Conservation (phyloP, 2,329 filamentous ascomycete genomes). For the Colletotrichum tanaceti region DNA sequence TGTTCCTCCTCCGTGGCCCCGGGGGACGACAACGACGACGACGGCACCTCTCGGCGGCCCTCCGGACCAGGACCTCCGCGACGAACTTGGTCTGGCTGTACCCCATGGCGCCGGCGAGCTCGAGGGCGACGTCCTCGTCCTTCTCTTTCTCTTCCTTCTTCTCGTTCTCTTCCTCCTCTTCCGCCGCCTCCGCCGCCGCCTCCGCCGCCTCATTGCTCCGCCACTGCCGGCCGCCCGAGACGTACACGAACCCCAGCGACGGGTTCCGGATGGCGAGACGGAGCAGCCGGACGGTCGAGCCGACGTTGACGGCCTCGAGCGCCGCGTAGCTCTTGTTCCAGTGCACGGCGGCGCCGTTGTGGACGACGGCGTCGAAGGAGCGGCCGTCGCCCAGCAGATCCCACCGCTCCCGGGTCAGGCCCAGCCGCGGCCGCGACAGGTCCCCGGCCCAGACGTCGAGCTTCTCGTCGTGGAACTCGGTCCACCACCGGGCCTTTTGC, state of each 20-base stretch:
- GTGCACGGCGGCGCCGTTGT: constrained; percentile 27
- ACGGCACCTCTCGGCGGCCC: constrained; percentile 34
- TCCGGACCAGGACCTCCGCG: constrained; percentile 40
- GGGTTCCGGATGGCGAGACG: not conserved
- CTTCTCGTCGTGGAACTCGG: constrained; percentile 23
- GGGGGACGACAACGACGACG: too few relatives aligned
- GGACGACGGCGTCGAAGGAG: constrained; percentile 6
- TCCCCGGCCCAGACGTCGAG: constrained; percentile 25
- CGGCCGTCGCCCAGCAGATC: not conserved
- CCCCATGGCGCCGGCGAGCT: constrained; percentile 38
- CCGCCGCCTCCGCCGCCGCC: too few relatives aligned
- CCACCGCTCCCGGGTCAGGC: constrained; percentile 18
- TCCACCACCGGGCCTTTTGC: constrained; percentile 19
- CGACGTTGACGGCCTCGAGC: constrained; percentile 19
- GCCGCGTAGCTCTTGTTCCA: constrained; percentile 34
- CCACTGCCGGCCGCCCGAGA: constrained; percentile 31
- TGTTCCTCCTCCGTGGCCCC: too few relatives aligned
- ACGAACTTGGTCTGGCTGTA: constrained; percentile 45
- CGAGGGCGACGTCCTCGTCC: constrained; percentile 13
- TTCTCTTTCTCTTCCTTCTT: too few relatives aligned
- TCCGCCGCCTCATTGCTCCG: too few relatives aligned
- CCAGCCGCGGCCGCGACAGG: not conserved
- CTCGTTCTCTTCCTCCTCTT: too few relatives aligned
- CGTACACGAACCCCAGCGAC: constrained; percentile 3
- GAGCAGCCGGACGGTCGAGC: constrained; percentile 9